Base-by-base conservation (phyloP, 2,329 filamentous ascomycete genomes). In the Byssoonygena ceratinophila region DNA sequence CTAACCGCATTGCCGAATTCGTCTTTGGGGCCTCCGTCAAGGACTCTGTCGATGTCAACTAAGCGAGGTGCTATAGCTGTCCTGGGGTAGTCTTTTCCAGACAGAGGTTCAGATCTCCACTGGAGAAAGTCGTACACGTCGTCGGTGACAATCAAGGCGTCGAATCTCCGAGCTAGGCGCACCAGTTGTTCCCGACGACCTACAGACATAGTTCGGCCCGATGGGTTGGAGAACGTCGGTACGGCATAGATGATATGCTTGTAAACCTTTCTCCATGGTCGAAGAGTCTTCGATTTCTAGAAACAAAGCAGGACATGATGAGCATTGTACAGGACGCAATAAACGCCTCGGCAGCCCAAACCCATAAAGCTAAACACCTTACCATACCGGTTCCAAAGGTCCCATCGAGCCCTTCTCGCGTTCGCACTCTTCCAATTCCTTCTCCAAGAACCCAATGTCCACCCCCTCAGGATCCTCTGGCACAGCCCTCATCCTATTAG, bases 71-170 rank as follows among this genome's bases (percentile, higher is more conserved):
- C 58, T 29, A 62, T n/a, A 16, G 58, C 59, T 25, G 51, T 49
- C 4, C 39, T 44, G 2, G 55, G 36, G 31, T 48, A 34, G 4
- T 44, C 22, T 37, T 36, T 16, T 3, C 34, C 16, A 1, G 48
- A 41, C 23, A 25, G 50, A 5, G 48, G 55, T 9, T 16, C 14
- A 2, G 37, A 32, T 23, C 25, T 50, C 87, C 89, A 96, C 64
- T 90, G 85, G 4, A 97, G 75, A 59, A 91, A 84, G 66, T 97
- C 91, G 65, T 98, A 98, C 8, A 97, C 89, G 66, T 98, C 92
- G 69, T 97, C 91, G 46, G 80, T 80, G 25, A 96, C 76, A 52
- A 96, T 69, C n/a, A 97, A 76, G 5, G 87, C 87, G 65, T 97
- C 83, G 65, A 84, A 81, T 54, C 82, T 74, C 53, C 91, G 78